Evolutionary conservation across 164 flowering plant genomes (phyloP).

Genomic region (Echeveria elegans): DNA sequence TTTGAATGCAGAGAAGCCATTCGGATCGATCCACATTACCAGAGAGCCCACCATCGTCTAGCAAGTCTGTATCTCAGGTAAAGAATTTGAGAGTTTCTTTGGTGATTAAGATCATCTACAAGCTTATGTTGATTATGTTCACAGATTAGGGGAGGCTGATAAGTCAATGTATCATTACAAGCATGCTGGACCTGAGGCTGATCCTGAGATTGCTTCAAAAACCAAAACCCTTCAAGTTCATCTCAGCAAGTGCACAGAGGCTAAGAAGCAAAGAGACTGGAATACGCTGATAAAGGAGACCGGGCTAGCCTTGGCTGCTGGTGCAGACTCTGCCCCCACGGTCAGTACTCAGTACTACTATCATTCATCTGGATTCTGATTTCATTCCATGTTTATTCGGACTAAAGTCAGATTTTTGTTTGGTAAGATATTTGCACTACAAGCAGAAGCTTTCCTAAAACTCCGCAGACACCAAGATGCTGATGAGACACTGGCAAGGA

Average conservation of each 20-base stretch:
- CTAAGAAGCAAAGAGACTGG: constrained; percentile 36
- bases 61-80: not conserved
- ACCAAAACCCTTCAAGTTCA: constrained; percentile 21
- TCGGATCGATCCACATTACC: not conserved
- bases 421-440: constrained; percentile 47
- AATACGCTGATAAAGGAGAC: constrained; percentile 25
- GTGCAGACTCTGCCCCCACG: constrained; percentile 43
- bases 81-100: not conserved
- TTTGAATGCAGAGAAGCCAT: not conserved
- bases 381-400: too few relatives aligned
- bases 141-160: constrained; percentile 38
- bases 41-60: not conserved
- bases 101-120: too few relatives aligned
- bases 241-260: constrained; percentile 33
- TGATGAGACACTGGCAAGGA: constrained; percentile 26
- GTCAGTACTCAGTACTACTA: constrained; percentile 9
- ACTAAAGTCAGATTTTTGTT: too few relatives aligned
- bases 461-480: constrained; percentile 61
- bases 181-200: constrained; percentile 34
- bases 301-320: constrained; percentile 18
- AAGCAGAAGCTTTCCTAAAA: constrained; percentile 69
- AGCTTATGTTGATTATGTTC: constrained; percentile 5
- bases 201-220: constrained; percentile 19
- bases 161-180: constrained; percentile 37
- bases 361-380: too few relatives aligned